Base-by-base conservation (phyloP, 495 filamentous ascomycete genomes). In the Aspergillus asperescens region DNA sequence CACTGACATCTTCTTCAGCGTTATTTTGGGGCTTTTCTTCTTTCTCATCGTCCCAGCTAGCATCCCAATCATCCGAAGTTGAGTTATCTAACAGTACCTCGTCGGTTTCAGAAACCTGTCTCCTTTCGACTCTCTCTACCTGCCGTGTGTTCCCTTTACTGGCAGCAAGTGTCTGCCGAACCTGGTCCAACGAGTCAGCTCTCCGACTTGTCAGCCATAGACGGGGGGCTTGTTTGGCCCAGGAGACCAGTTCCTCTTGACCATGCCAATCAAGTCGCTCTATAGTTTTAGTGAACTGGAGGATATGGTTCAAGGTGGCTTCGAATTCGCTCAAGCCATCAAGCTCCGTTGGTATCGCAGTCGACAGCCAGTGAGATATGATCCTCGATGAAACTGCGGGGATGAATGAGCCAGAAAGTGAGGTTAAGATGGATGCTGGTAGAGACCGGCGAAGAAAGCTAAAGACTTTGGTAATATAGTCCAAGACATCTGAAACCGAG, bases 131-230 rank as follows among this genome's bases (percentile, higher is more conserved):
- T 48, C 87, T 81, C 62, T 96, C 90, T 2, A 92, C 90, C 34
- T 74, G 70, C 55, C 80, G 83, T 3, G 81, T 77, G 23, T 73
- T 65, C 27, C 81, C 78, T 32, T 89, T 71, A 6, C 86, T 87
- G 24, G 73, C 64, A 42, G 82, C 72, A 23, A 94, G 71, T 20
- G 87, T 78, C 45, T 74, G 79, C 41, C 91, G 81, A 5, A 93
- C 81, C 18, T 77, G 75, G 56, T 89, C 83, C 27, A 99, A 71
- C 3, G 86, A 83, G 34, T 78, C 77, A 56, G 93, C 89, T 50
- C 84, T 84, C 51, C 88, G 83, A 62, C 87, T 90, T n/a, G 82
- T 79, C 18, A 96, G 75, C 93, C 93, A 98, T 10, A 90, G 78
- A 19, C 80, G 79, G 5, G 92, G 86, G 6, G 85, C 86, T 42